Percentiles rank a stretch among this genome's conserved stretches.
Evolutionary conservation across 805 yeast species (phyloP).

Genomic region (Wickerhamiella sergipiensis): DNA sequence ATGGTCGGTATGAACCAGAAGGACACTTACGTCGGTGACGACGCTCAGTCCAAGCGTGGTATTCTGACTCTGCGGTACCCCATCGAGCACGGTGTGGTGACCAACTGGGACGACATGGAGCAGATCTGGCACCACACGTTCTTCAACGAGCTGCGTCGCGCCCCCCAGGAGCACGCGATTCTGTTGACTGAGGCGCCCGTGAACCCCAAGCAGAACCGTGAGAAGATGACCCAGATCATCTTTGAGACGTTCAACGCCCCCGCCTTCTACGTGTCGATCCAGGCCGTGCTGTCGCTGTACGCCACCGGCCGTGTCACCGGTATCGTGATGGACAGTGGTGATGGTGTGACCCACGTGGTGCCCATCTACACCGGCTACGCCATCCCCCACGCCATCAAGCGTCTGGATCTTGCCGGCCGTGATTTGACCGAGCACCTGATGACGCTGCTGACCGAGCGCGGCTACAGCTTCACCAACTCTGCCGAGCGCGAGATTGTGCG

Average conservation of each 20-base stretch:
- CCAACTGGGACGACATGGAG: conserved; percentile 99
- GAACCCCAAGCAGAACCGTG: conserved; percentile 99
- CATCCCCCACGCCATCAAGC: conserved; percentile 94
- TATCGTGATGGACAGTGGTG: conserved; percentile 99
- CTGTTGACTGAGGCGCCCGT: conserved; percentile 98
- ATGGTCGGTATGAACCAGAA: conserved; percentile 99
- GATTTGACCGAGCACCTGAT: conserved; percentile 97
- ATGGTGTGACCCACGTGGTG: conserved; percentile 99
- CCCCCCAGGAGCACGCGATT: conserved; percentile 99
- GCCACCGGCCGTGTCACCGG: conserved; percentile 99
- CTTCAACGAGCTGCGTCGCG: conserved; percentile 99
- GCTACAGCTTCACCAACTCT: conserved; percentile 95
- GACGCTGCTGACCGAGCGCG: conserved; percentile 97
- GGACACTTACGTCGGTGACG: conserved; percentile 99
- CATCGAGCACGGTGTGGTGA: conserved; percentile 99
- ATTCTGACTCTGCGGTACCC: conserved; percentile 97
- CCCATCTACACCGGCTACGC: conserved; percentile 99
- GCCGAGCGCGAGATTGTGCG: conserved; percentile 96
- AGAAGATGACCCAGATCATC: conserved; percentile 98
- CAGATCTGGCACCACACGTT: conserved; percentile 99
- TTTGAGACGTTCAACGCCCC: conserved; percentile 99
- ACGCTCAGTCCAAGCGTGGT: conserved; percentile 99
- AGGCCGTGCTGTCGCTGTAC: conserved; percentile 95
- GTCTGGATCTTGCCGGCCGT: conserved; percentile 99
- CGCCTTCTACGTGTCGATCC: conserved; percentile 97